Conservation (phyloP, 2,329 filamentous ascomycete species). For the Fonsecaea pugnacius region DNA sequence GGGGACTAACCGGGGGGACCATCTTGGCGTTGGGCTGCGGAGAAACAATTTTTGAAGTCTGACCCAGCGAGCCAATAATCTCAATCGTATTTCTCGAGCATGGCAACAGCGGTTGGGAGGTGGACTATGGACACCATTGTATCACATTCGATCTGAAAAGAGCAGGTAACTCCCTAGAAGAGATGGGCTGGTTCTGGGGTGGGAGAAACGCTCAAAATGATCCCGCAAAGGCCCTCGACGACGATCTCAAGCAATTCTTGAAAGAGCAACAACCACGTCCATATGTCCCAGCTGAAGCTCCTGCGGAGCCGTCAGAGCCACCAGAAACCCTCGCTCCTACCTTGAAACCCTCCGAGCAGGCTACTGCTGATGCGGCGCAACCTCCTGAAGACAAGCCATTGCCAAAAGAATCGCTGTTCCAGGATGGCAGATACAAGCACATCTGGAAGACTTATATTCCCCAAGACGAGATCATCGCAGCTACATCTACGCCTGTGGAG, state of each 20-base stretch:
- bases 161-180: conserved; percentile 7
- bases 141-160: neutral
- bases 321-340: conserved; percentile 34
- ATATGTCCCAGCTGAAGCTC: conserved; percentile 53
- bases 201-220: conserved; percentile 58
- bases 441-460: conserved; percentile 92
- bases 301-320: conserved; percentile 37
- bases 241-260: conserved; percentile 81
- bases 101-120: neutral
- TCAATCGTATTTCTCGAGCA: neutral
- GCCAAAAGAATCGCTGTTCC: conserved; percentile 61
- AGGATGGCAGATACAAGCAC: conserved; percentile 77
- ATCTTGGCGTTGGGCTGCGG: conserved; percentile 5
- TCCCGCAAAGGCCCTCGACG: conserved; percentile 76
- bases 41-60: neutral
- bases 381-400: conserved; percentile 30
- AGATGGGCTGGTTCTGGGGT: conserved; percentile 69
- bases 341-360: conserved; percentile 32
- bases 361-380: conserved; percentile 37
- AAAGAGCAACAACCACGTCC: conserved; percentile 79
- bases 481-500: conserved; percentile 75
- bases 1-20: conserved; percentile 33
- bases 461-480: conserved; percentile 69
- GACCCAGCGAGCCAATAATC: neutral
- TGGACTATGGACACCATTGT: neutral